Base-by-base conservation (phyloP, 768 basidiomycete genomes). In the Terana coerulea region DNA sequence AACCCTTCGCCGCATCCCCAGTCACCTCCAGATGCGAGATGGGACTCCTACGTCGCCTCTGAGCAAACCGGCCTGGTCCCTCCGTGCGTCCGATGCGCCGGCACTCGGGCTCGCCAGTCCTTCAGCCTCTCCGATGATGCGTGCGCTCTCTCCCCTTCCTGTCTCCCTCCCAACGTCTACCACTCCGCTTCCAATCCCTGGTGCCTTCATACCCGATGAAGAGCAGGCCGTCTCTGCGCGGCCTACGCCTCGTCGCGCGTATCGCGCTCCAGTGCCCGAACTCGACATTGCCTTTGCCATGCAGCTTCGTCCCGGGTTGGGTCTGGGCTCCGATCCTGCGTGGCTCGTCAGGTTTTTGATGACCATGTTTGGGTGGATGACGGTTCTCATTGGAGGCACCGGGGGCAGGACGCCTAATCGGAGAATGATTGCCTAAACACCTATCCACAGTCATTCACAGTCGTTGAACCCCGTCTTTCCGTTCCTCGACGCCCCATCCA, bases 341-440 rank as follows among this genome's bases (percentile, higher is more conserved):
- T 89, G 85, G 85, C 78, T 88, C 74, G 84, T 89, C 43, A 71
- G 86, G 53, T 89, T 87, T 63, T 66, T 89, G 67, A 88, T 90
- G 86, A 73, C 81, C 26, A 76, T 88, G 67, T 88, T 86, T 64
- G 87, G 86, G 21, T 89, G 87, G 87, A 74, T 89, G 56, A 77
- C 82, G 35, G 75, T 88, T 26, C 70, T 84, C n/a, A 47, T 69
- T 8, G 65, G 66, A 5, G 49, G 48, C 56, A 52, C 17, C 47
- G 55, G 17, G 9, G 30, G 11, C 26, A 33, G 22, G 12, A 25
- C 28, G 25, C n/a, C n/a, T 33, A 35, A 51, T 28, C 41, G 49
- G 14, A 21, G 48, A 19, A 49, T 41, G 28, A 49, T 48, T n/a
- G 42, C 47, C 24, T 50, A 28, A 50, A n/a, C 47, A 6, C n/a